These are phyloP conservation scores for Decorospora gaudefroyi DNA, from an alignment of 2,329 filamentous ascomycete species.

Conservation along the genomic window DNA sequence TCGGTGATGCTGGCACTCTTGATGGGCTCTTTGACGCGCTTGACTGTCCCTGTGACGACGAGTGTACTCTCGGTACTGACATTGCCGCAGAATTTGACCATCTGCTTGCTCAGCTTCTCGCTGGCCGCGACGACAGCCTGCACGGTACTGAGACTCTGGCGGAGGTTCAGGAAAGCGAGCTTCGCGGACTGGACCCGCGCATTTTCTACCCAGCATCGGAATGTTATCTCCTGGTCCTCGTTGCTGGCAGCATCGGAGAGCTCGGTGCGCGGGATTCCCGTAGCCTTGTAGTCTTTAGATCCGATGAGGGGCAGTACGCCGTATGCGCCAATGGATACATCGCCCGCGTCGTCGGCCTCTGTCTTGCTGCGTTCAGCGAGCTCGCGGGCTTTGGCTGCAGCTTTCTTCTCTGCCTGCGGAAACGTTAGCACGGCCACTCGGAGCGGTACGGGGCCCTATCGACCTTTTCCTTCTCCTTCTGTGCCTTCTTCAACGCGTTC, in stretches of 20 bases:
- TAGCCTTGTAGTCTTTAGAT: conserved; percentile 57
- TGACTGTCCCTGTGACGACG: conserved; percentile 76
- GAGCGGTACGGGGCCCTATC: background rate
- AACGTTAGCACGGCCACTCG: conserved; percentile 16
- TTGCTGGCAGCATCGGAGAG: conserved; percentile 54
- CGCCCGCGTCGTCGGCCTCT: conserved; percentile 68
- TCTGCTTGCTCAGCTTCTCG: conserved; percentile 71
- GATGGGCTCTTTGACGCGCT: conserved; percentile 83
- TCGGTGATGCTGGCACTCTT: conserved; percentile 81
- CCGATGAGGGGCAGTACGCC: conserved; percentile 67
- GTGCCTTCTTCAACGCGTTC: conserved; percentile 50
- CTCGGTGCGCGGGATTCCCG: conserved; percentile 60
- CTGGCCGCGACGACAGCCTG: conserved; percentile 76
- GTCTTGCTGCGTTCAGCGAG: conserved; percentile 56
- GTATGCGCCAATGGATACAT: conserved; percentile 76
- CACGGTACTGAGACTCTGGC: conserved; percentile 74
- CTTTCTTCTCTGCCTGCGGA: conserved; percentile 48
- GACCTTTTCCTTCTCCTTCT: conserved; percentile 51
- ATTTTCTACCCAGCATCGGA: conserved; percentile 85
- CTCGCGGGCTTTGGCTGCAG: conserved; percentile 53
- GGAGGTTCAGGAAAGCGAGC: conserved; percentile 86
- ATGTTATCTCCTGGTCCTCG: conserved; percentile 61
- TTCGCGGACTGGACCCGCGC: conserved; percentile 86
- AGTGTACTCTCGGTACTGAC: conserved; percentile 82
- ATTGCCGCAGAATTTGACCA: conserved; percentile 87